phyloP scores from a whole-genome alignment of 108 stramenopile species.

The Conticribra weissflogii region DNA sequence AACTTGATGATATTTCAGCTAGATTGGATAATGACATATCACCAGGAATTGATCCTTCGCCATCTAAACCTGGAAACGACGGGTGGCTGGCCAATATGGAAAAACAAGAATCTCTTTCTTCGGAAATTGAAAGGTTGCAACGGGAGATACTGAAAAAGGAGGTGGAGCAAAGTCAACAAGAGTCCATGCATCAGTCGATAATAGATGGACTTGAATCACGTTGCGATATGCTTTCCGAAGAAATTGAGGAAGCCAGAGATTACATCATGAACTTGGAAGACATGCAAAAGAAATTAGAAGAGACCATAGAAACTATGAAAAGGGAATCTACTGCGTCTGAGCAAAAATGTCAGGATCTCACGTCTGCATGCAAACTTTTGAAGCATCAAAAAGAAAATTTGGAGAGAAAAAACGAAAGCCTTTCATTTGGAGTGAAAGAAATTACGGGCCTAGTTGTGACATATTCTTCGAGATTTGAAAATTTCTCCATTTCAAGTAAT shows the following conservation, averaged over 20 bases:
- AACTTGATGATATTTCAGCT: conserved; percentile 30
- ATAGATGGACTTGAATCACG: conserved; percentile 38
- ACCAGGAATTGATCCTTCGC: conserved; percentile 4
- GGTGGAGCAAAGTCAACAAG: conserved; percentile 21
- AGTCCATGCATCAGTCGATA: conserved; percentile 39
- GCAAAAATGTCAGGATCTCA: conserved; percentile 21
- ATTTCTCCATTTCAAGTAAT: conserved; percentile 6
- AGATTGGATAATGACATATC: conserved; percentile 1
- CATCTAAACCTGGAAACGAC: not conserved
- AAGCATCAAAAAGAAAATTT: conserved; percentile 25
- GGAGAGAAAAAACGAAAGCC: conserved; percentile 14
- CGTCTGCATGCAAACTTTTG: conserved; percentile 15
- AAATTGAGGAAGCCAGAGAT: conserved; percentile 18
- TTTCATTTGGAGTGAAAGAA: conserved; percentile 24
- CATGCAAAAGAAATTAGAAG: conserved; percentile 16
- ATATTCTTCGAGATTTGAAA: conserved; percentile 15
- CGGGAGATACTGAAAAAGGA: conserved; percentile 25
- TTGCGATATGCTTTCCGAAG: conserved; percentile 29
- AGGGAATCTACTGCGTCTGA: conserved; percentile 24
- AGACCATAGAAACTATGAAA: conserved; percentile 10
- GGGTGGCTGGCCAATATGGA: not conserved
- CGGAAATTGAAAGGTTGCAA: conserved; percentile 23
- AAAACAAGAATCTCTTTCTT: conserved; percentile 14
- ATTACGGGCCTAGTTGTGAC: conserved; percentile 11
- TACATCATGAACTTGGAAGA: conserved; percentile 37